phyloP scores from a whole-genome alignment of 352 stramenopile genomes.

The Blastocystis sp. region DNA sequence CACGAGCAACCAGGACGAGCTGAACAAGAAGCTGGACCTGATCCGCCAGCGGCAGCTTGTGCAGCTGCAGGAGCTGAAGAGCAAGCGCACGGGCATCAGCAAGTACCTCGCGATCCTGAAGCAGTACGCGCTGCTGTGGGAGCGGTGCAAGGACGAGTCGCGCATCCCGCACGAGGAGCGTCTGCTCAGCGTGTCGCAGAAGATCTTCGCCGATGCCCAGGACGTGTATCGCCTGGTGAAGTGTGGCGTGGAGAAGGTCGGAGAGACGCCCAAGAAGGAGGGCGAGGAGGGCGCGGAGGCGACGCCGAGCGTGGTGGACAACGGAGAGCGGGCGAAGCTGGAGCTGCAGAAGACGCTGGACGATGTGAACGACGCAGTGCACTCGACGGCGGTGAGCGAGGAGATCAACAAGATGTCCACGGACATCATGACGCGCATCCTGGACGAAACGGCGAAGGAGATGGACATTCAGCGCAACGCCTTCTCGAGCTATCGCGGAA shows the following conservation, averaged over 20 bases:
- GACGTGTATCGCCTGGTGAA: constrained; percentile 22
- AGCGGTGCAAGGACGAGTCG: constrained; percentile 3
- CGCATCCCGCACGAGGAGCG: constrained; percentile 26
- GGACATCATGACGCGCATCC: background rate
- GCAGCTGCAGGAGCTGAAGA: constrained; percentile 20
- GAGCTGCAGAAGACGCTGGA: constrained; percentile 1
- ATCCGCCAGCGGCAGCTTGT: constrained; percentile 18
- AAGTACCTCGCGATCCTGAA: background rate
- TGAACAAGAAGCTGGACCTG: constrained; percentile 57
- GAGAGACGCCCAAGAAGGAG: background rate
- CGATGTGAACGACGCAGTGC: constrained; percentile 18
- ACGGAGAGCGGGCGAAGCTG: constrained; percentile 16
- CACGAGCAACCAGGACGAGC: background rate
- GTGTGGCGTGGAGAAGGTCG: background rate
- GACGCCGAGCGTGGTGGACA: background rate
- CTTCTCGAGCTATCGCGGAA: background rate
- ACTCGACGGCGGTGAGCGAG: constrained; percentile 15
- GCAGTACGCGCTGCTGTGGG: constrained; percentile 23
- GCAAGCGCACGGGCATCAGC: constrained; percentile 13
- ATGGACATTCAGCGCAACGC: constrained; percentile 19
- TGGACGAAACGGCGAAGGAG: constrained; percentile 14
- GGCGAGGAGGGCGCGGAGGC: background rate
- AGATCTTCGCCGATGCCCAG: background rate
- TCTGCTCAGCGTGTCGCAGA: background rate
- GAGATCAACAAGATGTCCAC: constrained; percentile 12